Conservation (phyloP, 495 filamentous ascomycete species). For the Amniculicola lignicola region DNA sequence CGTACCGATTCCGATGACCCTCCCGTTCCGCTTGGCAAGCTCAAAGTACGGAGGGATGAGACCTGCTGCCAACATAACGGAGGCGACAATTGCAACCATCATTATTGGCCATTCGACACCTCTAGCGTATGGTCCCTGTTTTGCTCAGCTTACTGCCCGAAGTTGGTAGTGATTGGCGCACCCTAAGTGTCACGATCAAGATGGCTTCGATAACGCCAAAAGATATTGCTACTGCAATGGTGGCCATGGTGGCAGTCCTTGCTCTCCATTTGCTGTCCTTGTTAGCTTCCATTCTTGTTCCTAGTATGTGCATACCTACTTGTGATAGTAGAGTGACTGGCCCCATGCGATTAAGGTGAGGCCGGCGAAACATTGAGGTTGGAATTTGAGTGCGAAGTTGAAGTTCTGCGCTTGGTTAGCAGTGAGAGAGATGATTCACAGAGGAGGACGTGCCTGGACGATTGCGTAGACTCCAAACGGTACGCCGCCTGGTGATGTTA, state of each 20-base stretch:
- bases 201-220: constrained; percentile 61
- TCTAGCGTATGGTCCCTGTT: constrained; percentile 53
- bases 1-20: constrained; percentile 60
- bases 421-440: constrained; percentile 8
- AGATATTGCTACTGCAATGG: constrained; percentile 40
- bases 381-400: constrained; percentile 71
- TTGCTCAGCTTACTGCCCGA: constrained; percentile 56
- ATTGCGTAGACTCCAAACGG: constrained; percentile 57
- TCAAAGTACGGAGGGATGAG: constrained; percentile 70
- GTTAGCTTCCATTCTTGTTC: too few relatives aligned
- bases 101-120: constrained; percentile 56
- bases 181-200: constrained; percentile 62
- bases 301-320: too few relatives aligned
- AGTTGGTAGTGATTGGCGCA: constrained; percentile 34
- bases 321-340: constrained; percentile 61
- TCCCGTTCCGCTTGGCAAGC: constrained; percentile 65
- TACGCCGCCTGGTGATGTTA: constrained; percentile 42
- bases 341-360: constrained; percentile 65
- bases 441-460: constrained; percentile 42
- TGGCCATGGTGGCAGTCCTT: constrained; percentile 51
- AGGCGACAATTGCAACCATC: constrained; percentile 58
- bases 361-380: constrained; percentile 66
- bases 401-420: constrained; percentile 54
- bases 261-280: constrained; percentile 48
- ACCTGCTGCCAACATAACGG: constrained; percentile 58